These are phyloP conservation scores for Linum trigynum DNA, from an alignment of 345 rosid species.

Conservation along the genomic window DNA sequence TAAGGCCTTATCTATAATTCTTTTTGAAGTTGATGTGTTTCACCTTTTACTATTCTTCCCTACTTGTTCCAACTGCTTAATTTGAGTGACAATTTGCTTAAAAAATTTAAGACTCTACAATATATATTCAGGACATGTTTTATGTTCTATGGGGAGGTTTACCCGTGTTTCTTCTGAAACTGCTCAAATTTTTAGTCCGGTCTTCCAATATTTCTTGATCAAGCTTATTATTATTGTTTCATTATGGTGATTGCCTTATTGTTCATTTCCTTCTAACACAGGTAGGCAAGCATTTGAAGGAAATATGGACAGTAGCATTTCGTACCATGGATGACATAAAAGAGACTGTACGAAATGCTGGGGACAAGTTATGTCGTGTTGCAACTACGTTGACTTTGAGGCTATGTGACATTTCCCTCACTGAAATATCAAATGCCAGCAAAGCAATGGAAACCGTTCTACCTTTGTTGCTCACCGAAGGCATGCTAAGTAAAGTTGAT, in stretches of 20 bases:
- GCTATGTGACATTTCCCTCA: conserved; percentile 81
- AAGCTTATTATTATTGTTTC: not conserved
- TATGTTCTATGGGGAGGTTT: not conserved
- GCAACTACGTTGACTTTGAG: conserved; percentile 73
- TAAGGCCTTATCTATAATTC: conserved; percentile 18
- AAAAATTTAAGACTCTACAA: not conserved
- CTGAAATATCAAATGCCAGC: conserved; percentile 63
- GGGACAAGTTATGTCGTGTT: conserved; percentile 73
- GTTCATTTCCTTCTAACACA: conserved; percentile 25
- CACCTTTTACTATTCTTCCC: not conserved
- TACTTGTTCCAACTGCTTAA: not conserved
- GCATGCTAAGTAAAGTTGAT: conserved; percentile 83
- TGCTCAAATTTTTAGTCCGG: not conserved
- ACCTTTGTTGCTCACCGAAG: conserved; percentile 81
- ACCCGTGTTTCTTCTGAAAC: not conserved
- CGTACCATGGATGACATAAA: conserved; percentile 99
- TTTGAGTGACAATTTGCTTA: not conserved
- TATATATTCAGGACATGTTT: not conserved
- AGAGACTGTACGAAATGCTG: conserved; percentile 95
- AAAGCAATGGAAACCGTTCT: conserved; percentile 73
- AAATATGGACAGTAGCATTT: conserved; percentile 69
- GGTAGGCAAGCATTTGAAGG: conserved; percentile 74
- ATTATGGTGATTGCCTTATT: conserved; percentile 5
- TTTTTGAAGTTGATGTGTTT: not conserved
- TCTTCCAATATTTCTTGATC: too few species aligned